phyloP scores from a whole-genome alignment of 2,329 filamentous ascomycete species.

The Fusarium sp. region DNA sequence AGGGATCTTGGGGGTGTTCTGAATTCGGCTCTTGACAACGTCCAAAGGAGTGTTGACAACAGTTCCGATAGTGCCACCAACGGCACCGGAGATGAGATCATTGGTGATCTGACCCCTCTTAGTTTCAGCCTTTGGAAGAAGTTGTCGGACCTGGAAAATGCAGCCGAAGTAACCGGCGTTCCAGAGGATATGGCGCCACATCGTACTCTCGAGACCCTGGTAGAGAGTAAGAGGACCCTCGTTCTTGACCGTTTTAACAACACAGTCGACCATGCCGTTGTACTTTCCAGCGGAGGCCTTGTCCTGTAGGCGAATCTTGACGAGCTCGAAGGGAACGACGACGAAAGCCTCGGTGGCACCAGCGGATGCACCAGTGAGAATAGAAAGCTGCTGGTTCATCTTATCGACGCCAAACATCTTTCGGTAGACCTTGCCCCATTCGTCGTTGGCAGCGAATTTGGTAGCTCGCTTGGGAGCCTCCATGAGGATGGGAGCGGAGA shows the following conservation, averaged over 20 bases:
- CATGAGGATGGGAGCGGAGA: conserved; percentile 96
- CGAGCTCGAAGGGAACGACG: conserved; percentile 96
- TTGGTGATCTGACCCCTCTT: conserved; percentile 87
- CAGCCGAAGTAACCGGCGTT: conserved; percentile 98
- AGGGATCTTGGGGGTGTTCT: conserved; percentile 88
- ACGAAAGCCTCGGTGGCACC: conserved; percentile 97
- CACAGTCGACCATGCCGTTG: conserved; percentile 82
- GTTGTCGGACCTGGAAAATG: conserved; percentile 93
- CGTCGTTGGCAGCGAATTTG: conserved; percentile 99
- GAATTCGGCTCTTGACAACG: conserved; percentile 97
- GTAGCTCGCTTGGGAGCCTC: conserved; percentile 93
- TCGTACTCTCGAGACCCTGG: conserved; percentile 94
- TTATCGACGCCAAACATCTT: conserved; percentile 84
- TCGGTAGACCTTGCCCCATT: conserved; percentile 96
- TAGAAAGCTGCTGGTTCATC: conserved; percentile 91
- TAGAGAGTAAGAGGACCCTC: conserved; percentile 92
- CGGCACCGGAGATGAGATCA: conserved; percentile 84
- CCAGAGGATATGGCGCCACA: conserved; percentile 93
- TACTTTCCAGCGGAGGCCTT: conserved; percentile 92
- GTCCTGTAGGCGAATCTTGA: conserved; percentile 98
- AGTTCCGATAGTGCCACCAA: conserved; percentile 90
- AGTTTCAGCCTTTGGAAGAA: conserved; percentile 83
- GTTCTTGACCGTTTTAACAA: conserved; percentile 82
- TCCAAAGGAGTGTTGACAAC: conserved; percentile 96
- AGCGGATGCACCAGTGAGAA: conserved; percentile 93